phyloP scores from a whole-genome alignment of 345 rosid genomes.

The Dovyalis caffra region DNA sequence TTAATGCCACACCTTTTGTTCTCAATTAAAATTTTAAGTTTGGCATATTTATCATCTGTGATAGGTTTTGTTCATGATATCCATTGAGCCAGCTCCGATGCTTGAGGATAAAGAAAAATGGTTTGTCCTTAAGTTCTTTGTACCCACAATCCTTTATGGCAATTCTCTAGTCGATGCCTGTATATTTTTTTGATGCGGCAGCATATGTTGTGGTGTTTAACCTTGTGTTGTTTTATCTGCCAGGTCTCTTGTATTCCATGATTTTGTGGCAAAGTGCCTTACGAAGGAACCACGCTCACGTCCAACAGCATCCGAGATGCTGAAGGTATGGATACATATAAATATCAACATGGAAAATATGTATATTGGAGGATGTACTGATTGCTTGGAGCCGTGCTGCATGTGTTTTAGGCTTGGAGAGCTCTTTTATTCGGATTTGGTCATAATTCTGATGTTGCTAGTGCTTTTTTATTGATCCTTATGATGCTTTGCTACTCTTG shows the following conservation, averaged over 20 bases:
- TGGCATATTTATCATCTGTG: slow-evolving; percentile 26
- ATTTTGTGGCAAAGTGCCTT: slow-evolving; percentile 93
- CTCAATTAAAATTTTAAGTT: not conserved
- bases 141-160: slow-evolving; percentile 3
- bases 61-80: slow-evolving; percentile 97
- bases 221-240: slow-evolving; percentile 18
- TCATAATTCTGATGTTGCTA: not conserved
- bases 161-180: not conserved
- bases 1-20: too few relatives aligned
- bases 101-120: slow-evolving; percentile 99
- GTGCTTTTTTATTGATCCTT: not conserved
- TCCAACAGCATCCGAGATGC: slow-evolving; percentile 94
- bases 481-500: too few relatives aligned
- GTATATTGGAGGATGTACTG: slow-evolving; percentile 9
- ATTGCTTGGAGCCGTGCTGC: not conserved
- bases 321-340: slow-evolving; percentile 59
- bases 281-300: slow-evolving; percentile 96
- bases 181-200: not conserved
- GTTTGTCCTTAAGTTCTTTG: slow-evolving; percentile 43
- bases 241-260: slow-evolving; percentile 98
- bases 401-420: not conserved
- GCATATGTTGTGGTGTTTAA: slow-evolving; percentile 11
- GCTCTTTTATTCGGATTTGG: too few relatives aligned
- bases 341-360: not conserved
- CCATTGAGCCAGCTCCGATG: slow-evolving; percentile 98